A percentile compares a stretch with the other conserved stretches of the same genome.
Conservation (phyloP, 768 basidiomycete genomes). For the Boletus patriciae region DNA sequence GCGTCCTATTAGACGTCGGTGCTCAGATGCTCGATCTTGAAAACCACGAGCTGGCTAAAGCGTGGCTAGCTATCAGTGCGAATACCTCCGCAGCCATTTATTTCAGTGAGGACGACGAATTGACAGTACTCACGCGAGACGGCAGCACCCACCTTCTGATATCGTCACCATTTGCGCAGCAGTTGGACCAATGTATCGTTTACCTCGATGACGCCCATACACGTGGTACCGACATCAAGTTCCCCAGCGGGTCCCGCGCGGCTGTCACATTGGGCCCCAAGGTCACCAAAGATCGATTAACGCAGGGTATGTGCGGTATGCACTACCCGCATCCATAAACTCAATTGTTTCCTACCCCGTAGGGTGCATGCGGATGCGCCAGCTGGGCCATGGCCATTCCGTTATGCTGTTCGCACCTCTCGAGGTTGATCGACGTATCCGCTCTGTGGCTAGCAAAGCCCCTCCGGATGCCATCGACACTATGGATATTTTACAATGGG, state of each 20-base stretch:
- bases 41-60: constrained; percentile 40
- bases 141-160: constrained; percentile 28
- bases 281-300: constrained; percentile 38
- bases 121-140: constrained; percentile 31
- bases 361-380: constrained; percentile 58
- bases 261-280: constrained; percentile 41
- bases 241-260: constrained; percentile 35
- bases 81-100: constrained; percentile 32
- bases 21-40: constrained; percentile 55
- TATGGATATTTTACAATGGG: constrained; percentile 44
- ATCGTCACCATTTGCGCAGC: constrained; percentile 36
- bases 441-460: constrained; percentile 19
- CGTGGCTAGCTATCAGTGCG: constrained; percentile 39
- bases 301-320: constrained; percentile 30
- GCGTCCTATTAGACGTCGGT: constrained; percentile 54
- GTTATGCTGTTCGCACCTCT: constrained; percentile 48
- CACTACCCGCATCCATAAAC: background rate
- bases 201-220: constrained; percentile 44
- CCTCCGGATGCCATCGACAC: constrained; percentile 4
- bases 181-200: constrained; percentile 36
- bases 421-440: constrained; percentile 41
- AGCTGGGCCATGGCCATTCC: constrained; percentile 47
- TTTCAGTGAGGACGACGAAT: constrained; percentile 34
- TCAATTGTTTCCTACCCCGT: background rate
- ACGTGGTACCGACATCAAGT: constrained; percentile 40